Base-by-base conservation (phyloP, 306 rosid species). In the Lotus japonicus region DNA sequence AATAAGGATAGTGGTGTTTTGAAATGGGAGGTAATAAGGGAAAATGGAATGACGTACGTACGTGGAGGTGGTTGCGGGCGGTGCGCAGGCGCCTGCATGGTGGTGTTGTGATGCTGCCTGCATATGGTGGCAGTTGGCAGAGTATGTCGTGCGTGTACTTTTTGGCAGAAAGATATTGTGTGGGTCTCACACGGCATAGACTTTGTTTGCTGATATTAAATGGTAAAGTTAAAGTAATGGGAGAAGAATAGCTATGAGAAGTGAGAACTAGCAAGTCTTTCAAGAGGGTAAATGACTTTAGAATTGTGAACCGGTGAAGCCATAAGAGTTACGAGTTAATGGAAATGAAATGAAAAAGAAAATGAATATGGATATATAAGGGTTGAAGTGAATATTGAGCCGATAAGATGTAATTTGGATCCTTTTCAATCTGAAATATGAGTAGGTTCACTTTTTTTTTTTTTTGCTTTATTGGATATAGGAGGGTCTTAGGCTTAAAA, bases 131-230 rank as follows among this genome's bases (percentile, higher is more conserved):
- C 31, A 33, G 49, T 11, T 71, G n/a, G 18, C 15, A 18, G 43
- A 7, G 70, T 6, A 2, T 21, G 11, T 53, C 46, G 17, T 51
- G 15, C 46, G 17, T n/a, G 28, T 23, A 16, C 9, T 16, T 9
- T 0, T 9, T 0, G 4, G 35, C 7, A 15, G 5, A 58, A 36
- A 63, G 39, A 71, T 69, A 68, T 66, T 38, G 64, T 21, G 88
- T 84, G 85, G 84, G 85, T 23, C 85, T 75, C 85, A 78, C 88
- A 84, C 84, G 85, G 77, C 42, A 53, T 55, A 13, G 38, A 21
- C 66, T 14, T 26, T 26, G 31, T 26, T 26, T 26, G 31, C 4
- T 42, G 11, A 17, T 17, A 11, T 5, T 59, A 16, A 21, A 21
- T 21, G 26, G 26, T 21, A 21, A 21, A 21, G 26, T 21, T 21